These are phyloP conservation scores for Aspergillus panamensis DNA, from an alignment of 495 filamentous ascomycete species.

Conservation along the genomic window DNA sequence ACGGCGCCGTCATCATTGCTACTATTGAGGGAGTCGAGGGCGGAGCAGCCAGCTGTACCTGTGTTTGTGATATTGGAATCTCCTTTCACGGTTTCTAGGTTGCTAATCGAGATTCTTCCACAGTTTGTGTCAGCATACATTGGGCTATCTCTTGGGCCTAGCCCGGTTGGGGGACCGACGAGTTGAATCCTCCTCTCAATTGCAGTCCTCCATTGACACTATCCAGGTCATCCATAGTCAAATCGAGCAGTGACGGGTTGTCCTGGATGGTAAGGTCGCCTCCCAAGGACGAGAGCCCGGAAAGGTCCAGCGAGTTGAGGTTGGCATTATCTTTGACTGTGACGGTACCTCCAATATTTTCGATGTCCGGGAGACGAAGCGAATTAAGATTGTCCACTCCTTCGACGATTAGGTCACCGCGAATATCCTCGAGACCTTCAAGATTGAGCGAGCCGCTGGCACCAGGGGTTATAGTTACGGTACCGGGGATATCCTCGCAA, in stretches of 20 bases:
- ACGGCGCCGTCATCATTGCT: conserved; percentile 13
- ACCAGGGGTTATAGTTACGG: conserved; percentile 25
- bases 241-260: conserved; percentile 22
- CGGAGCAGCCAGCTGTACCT: conserved; percentile 18
- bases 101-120: conserved; percentile 29
- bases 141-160: no score
- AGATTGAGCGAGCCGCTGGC: conserved; percentile 28
- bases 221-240: conserved; percentile 26
- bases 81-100: conserved; percentile 29
- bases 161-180: conserved; percentile 22
- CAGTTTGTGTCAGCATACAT: no score
- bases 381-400: conserved; percentile 19
- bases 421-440: conserved; percentile 26
- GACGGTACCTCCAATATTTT: conserved; percentile 24
- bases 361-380: conserved; percentile 24
- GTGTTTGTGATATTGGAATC: conserved; percentile 21
- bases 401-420: conserved; percentile 25
- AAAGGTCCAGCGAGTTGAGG: conserved; percentile 21
- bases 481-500: conserved; percentile 29
- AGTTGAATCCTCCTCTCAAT: conserved; percentile 27
- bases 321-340: conserved; percentile 23
- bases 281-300: conserved; percentile 12
- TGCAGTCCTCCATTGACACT: conserved; percentile 26
- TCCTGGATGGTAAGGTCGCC: conserved; percentile 22
- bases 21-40: background rate